phyloP scores from a whole-genome alignment of 345 rosid species.

The Geranium rotundifolium region DNA sequence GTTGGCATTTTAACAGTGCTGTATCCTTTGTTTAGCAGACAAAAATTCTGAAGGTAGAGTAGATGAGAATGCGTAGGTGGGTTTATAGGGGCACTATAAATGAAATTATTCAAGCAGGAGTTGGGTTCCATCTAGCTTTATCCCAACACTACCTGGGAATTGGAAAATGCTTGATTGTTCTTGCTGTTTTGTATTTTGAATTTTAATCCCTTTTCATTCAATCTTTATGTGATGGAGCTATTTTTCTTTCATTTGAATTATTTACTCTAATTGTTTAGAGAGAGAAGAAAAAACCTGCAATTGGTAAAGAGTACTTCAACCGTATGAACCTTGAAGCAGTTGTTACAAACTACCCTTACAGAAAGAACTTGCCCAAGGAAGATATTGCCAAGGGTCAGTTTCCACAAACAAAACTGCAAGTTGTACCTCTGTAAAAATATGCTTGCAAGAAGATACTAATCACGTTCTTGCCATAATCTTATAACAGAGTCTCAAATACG shows the following conservation, averaged over 20 bases:
- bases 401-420: conserved; percentile 7
- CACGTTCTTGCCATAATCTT: conserved; percentile 11
- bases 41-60: no score
- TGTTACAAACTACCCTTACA: conserved; percentile 75
- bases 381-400: conserved; percentile 72
- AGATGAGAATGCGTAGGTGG: no score
- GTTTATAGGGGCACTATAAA: no score
- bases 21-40: no score
- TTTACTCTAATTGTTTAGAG: conserved; percentile 44
- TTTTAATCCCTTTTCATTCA: conserved; percentile 1
- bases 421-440: background rate
- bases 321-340: conserved; percentile 87
- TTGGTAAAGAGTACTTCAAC: conserved; percentile 94
- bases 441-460: background rate
- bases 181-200: background rate
- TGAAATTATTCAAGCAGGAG: no score
- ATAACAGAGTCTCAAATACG: conserved; percentile 73
- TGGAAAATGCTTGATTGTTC: background rate
- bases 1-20: no score
- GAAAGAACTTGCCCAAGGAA: conserved; percentile 63
- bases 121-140: no score
- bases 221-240: conserved; percentile 6
- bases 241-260: background rate
- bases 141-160: no score
- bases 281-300: conserved; percentile 66